Evolutionary conservation across 1,139 yeast genomes (phyloP), one percentile per base, ranked within the genome.

Genomic region (Nakaseomyces uthaithaninus): DNA sequence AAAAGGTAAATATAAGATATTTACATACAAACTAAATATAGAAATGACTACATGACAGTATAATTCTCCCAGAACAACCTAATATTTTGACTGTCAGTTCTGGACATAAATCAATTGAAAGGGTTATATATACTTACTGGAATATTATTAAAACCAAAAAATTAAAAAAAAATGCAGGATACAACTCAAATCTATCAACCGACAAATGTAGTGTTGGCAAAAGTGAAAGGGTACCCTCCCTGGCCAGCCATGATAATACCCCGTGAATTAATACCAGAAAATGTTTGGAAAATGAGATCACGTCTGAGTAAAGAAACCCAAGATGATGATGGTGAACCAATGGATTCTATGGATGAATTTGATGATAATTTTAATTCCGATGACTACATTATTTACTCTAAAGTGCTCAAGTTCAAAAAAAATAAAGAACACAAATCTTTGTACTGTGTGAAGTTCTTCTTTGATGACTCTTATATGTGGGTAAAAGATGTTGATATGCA

Each of bases 201-300:
- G 8, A 55, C 61, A 8, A 62, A 59, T 20, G 61, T 79, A 3
- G 87, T 81, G 0, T 66, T 81, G 28, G 86, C 87, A 5, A 81
- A 81, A 56, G 78, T 81, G 24, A 81, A 80, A 53, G 87, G 89
- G 5, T 81, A 77, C 54, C 82, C 89, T 6, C 78, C 84, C 35
- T 81, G 91, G 91, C 91, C 91, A 0, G 85, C 86, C 3, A 76
- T 80, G 74, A 75, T 81, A 2, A 68, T 81, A n/a, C 80, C 80
- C 2, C 70, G 66, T 41, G 65, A 68, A 19, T 54, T 72, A 5
- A 64, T 81, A 9, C 89, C 91, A 1, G 69, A 65, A 9, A 65
- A 71, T 48, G 71, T 81, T 22, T 47, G 62, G 33, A 56, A 60
- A 26, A 69, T 68, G 44, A 72, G 69, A 46, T 77, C 82, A 10